Percentiles rank a stretch among this genome's conserved stretches.
Conservation (phyloP, 1,284 basidiomycete genomes). For the Ceratobasidium sp. region DNA sequence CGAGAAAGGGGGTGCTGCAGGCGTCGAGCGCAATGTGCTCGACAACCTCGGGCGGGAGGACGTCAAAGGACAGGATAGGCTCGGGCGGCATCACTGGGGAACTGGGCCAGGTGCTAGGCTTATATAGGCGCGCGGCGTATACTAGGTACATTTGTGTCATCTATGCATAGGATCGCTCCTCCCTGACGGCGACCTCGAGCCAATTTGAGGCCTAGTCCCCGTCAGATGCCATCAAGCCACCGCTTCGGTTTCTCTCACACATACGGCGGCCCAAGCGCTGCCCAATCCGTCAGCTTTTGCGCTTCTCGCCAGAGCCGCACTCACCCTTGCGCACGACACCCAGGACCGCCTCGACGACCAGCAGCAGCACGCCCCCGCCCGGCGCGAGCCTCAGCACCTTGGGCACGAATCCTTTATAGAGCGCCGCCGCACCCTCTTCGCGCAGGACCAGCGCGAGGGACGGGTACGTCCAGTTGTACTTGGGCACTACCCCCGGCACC, state of each 20-base stretch:
- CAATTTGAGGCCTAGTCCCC: conserved; percentile 1
- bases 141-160: conserved; percentile 15
- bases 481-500: conserved; percentile 76
- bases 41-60: conserved; percentile 57
- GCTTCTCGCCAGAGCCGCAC: background rate
- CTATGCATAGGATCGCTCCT: conserved; percentile 17
- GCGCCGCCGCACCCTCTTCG: conserved; percentile 89
- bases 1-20: conserved; percentile 39
- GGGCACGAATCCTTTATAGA: conserved; percentile 95
- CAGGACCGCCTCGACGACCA: conserved; percentile 90
- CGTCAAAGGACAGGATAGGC: conserved; percentile 43
- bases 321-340: conserved; percentile 57
- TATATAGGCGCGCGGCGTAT: conserved; percentile 28
- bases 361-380: conserved; percentile 92
- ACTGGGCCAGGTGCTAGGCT: background rate
- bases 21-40: conserved; percentile 55
- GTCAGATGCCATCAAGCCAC: background rate
- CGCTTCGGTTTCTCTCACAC: conserved; percentile 15
- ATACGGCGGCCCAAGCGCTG: conserved; percentile 38
- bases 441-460: conserved; percentile 80
- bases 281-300: conserved; percentile 2
- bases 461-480: conserved; percentile 96
- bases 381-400: conserved; percentile 91
- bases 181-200: conserved; percentile 26
- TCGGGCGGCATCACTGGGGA: background rate